A percentile compares a stretch with the other conserved stretches of the same genome.
These are phyloP conservation scores for Fusarium caatingaense DNA, from an alignment of 2,329 filamentous ascomycete species.

Conservation along the genomic window DNA sequence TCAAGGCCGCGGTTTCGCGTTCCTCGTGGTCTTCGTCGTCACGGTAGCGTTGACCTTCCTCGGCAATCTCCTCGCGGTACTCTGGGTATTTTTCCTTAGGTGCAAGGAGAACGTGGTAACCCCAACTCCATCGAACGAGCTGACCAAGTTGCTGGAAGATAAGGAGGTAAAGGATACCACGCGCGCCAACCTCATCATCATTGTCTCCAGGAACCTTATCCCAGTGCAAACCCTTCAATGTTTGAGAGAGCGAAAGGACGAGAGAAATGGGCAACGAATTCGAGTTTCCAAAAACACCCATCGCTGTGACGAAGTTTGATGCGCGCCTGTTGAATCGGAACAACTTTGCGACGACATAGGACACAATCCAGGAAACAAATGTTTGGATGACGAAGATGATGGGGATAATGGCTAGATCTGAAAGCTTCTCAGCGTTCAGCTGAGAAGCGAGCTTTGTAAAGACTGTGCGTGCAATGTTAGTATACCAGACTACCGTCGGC, in stretches of 20 bases:
- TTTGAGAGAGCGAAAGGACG: slow-evolving; percentile 92
- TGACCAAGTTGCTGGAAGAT: slow-evolving; percentile 99
- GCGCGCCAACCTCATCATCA: slow-evolving; percentile 91
- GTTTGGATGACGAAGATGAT: slow-evolving; percentile 92
- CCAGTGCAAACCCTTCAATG: slow-evolving; percentile 92
- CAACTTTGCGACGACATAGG: slow-evolving; percentile 74
- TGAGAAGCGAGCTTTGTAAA: slow-evolving; percentile 98
- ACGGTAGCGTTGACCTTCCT: slow-evolving; percentile 70
- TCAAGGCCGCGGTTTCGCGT: slow-evolving; percentile 59
- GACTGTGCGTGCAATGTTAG: slow-evolving; percentile 63
- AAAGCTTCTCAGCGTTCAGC: slow-evolving; percentile 88
- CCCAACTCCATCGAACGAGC: slow-evolving; percentile 97
- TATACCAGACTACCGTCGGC: slow-evolving; percentile 32
- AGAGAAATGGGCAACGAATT: slow-evolving; percentile 98
- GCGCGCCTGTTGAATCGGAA: slow-evolving; percentile 88
- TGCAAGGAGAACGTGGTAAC: slow-evolving; percentile 93
- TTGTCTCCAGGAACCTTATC: slow-evolving; percentile 90
- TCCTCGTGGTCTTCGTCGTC: slow-evolving; percentile 57
- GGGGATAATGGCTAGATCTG: slow-evolving; percentile 93
- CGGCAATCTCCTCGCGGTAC: slow-evolving; percentile 65
- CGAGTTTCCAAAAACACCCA: slow-evolving; percentile 98
- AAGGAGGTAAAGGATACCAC: slow-evolving; percentile 93
- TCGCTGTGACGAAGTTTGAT: slow-evolving; percentile 94
- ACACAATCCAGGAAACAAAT: slow-evolving; percentile 83
- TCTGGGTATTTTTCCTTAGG: slow-evolving; percentile 79